Evolutionary conservation across 257 asterid species (phyloP).

Genomic region (Solanum neorickii): DNA sequence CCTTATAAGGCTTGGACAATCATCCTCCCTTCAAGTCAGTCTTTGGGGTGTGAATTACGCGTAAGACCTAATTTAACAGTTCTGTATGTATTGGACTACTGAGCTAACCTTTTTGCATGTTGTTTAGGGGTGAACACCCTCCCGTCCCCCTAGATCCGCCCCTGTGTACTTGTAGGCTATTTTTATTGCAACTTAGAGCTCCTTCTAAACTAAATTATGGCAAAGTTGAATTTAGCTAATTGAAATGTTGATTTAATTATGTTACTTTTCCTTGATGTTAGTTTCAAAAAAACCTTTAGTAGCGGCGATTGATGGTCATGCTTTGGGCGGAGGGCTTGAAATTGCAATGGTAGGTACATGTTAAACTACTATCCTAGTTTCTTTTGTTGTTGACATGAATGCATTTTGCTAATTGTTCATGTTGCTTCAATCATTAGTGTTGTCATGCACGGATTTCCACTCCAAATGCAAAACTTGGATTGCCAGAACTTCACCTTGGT

Average conservation of each 20-base stretch:
- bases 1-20: no score
- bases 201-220: not conserved
- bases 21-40: no score
- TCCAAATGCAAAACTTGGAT: constrained; percentile 73
- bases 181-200: not conserved
- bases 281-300: constrained; percentile 90
- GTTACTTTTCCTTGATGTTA: constrained; percentile 11
- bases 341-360: constrained; percentile 73
- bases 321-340: constrained; percentile 97
- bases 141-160: not conserved
- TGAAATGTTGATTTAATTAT: not conserved
- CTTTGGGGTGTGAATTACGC: no score
- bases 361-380: not conserved
- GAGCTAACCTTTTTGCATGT: not conserved
- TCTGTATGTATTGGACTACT: not conserved
- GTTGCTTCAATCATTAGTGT: constrained; percentile 32
- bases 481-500: constrained; percentile 97
- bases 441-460: constrained; percentile 97
- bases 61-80: no score
- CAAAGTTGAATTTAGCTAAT: not conserved
- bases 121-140: not conserved
- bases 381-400: not conserved
- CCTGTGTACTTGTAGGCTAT: not conserved
- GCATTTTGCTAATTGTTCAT: constrained; percentile 3
- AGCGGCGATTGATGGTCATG: constrained; percentile 97